Base-by-base conservation (phyloP, 108 stramenopile species). In the Asterionellopsis glacialis region DNA sequence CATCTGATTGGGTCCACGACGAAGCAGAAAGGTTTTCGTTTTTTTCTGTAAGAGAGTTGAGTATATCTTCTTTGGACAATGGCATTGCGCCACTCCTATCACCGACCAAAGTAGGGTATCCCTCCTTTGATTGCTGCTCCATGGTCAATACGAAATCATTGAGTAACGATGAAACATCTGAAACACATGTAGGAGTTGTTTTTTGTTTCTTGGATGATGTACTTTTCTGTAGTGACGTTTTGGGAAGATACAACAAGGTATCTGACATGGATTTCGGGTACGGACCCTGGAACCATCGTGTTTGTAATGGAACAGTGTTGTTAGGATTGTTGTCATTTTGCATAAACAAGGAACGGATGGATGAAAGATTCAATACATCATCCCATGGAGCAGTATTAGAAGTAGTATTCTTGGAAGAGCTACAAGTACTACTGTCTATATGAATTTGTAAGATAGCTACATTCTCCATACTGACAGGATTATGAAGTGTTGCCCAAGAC, bases 401-500 rank as follows among this genome's bases (percentile, higher is more conserved):
- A 24, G 48, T 57, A 18, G 33, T n/a, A n/a, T n/a, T n/a, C n/a
- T n/a, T n/a, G n/a, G n/a, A n/a, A n/a, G n/a, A n/a, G n/a, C n/a
- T n/a, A n/a, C n/a, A n/a, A n/a, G n/a, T 5, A 33, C 33, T 33
- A 2, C 21, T 64, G 41, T 40, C 25, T n/a, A 62, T 26, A 19
- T 77, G 63, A 27, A 83, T 41, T 48, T 85, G 84, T 63, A 91
- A 55, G 0, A 87, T 71, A 21, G 75, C 82, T 10, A 87, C 61
- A 51, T 63, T 65, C 16, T 73, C 77, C 26, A 79, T 57, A 19
- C 66, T 50, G 14, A 55, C 79, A 38, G 74, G 69, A 68, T 91
- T 91, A 51, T 76, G 65, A 33, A 91, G 63, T 28, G 50, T 72
- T 48, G 82, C 77, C 90, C 90, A 91, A 10, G 79, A 69, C 7